Evolutionary conservation across 768 basidiomycete species (phyloP), one percentile per base, ranked within the genome.

Genomic region (Pisolithus tinctorius): DNA sequence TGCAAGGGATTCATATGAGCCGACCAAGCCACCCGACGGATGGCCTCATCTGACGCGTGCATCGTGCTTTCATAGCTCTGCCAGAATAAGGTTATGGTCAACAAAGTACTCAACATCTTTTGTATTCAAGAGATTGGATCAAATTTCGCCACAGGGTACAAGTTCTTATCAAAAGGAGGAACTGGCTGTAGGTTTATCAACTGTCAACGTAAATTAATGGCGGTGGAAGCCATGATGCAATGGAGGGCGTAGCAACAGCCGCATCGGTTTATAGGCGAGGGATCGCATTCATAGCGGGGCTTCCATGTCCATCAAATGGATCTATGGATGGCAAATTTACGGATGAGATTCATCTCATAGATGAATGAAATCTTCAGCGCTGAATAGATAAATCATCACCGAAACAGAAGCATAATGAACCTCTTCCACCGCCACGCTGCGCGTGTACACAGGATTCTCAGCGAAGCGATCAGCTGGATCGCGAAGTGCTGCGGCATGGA

Each of bases 141-240:
- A 34, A 4, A 34, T 34, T 34, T 34, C 13, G 34, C 34, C 34
- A 34, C 34, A 34, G 34, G 34, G 34, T 14, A 20, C 20, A 34
- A 14, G 34, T 14, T 31, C 30, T 9, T 31, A 31, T 31, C 30
- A 7, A 31, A 31, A 31, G 7, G 30, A 31, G 30, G 30, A 31
- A 1, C 7, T 34, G 34, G 11, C 11, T 14, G 30, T 31, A 31
- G 30, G 10, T 31, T 31, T 31, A 31, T 31, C 30, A 31, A 11
- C 34, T 34, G 34, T 34, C 11, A 34, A 14, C 5, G 34, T 11
- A 34, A 34, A 11, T 34, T 34, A 34, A 34, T 34, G 34, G 34
- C 34, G 34, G 34, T 34, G 64, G 58, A 57, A 52, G 54, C 53
- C 62, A 25, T 45, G 52, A 60, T 58, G 57, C 60, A 58, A 52